Evolutionary conservation across 1,139 yeast genomes (phyloP).

Genomic region (Sugiyamaella xylanicola): DNA sequence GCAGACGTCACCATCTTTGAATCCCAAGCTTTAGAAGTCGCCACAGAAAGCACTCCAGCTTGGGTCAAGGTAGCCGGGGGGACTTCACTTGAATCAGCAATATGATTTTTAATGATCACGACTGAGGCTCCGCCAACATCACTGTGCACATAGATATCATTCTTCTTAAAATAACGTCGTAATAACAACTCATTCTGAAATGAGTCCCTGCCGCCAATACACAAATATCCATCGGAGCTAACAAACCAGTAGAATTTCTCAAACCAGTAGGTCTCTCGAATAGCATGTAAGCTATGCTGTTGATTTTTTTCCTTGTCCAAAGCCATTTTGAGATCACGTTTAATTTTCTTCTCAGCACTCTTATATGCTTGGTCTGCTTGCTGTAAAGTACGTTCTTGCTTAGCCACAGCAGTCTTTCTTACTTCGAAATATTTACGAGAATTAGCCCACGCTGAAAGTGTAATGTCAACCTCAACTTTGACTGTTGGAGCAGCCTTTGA

Average conservation of each 20-base stretch:
- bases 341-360: conserved; percentile 80
- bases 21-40: conserved; percentile 88
- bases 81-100: conserved; percentile 50
- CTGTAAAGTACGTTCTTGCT: conserved; percentile 78
- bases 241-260: conserved; percentile 94
- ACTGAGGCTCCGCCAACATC: conserved; percentile 75
- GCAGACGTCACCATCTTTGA: conserved; percentile 77
- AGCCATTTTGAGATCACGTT: conserved; percentile 66
- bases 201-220: conserved; percentile 83
- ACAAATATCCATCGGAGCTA: conserved; percentile 83
- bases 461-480: conserved; percentile 67
- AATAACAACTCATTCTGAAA: conserved; percentile 84
- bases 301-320: conserved; percentile 63
- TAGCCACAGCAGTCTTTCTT: conserved; percentile 73
- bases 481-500: conserved; percentile 38
- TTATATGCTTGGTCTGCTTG: conserved; percentile 78
- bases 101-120: conserved; percentile 76
- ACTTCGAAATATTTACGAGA: conserved; percentile 84
- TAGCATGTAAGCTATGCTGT: conserved; percentile 53
- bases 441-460: conserved; percentile 82
- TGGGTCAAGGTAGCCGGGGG: conserved; percentile 89
- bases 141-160: conserved; percentile 72
- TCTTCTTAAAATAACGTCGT: conserved; percentile 69
- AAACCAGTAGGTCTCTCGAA: conserved; percentile 82
- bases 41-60: conserved; percentile 80